These are phyloP conservation scores for Asclepias syriaca DNA, from an alignment of 257 asterid species.

Conservation along the genomic window DNA sequence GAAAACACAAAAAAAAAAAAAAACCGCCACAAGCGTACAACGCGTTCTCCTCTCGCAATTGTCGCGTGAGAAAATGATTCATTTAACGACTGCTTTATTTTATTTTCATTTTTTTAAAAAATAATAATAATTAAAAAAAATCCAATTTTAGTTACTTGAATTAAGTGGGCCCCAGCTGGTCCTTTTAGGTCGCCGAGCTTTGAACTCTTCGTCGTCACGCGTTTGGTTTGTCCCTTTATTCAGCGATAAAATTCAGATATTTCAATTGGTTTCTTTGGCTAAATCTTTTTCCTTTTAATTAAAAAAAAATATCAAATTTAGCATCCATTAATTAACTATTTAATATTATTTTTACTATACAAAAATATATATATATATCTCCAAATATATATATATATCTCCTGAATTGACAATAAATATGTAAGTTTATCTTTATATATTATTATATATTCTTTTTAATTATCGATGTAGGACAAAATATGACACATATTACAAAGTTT, in stretches of 20 bases:
- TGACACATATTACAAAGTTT: too few relatives aligned
- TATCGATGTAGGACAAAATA: too few relatives aligned
- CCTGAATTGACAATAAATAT: too few relatives aligned
- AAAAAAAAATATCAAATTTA: too few relatives aligned
- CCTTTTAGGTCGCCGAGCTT: neutral
- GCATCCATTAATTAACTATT: too few relatives aligned
- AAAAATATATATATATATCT: too few relatives aligned
- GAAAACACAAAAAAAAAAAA: neutral
- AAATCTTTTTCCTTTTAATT: neutral
- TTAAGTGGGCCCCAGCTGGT: neutral
- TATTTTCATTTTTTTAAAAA: neutral
- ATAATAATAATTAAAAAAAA: too few relatives aligned
- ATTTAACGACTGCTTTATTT: slow-evolving; percentile 1
- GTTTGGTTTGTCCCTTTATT: neutral
- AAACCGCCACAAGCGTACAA: neutral
- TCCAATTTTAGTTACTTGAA: neutral
- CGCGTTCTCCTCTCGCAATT: neutral
- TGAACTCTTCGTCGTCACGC: neutral
- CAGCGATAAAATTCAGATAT: neutral
- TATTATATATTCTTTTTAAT: too few relatives aligned
- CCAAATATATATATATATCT: too few relatives aligned
- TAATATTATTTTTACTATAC: too few relatives aligned
- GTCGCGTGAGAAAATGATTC: neutral
- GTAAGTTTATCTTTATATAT: too few relatives aligned
- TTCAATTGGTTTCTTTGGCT: neutral